Conservation (phyloP, 2,329 filamentous ascomycete genomes). For the Ceratocystis alfenasii region DNA sequence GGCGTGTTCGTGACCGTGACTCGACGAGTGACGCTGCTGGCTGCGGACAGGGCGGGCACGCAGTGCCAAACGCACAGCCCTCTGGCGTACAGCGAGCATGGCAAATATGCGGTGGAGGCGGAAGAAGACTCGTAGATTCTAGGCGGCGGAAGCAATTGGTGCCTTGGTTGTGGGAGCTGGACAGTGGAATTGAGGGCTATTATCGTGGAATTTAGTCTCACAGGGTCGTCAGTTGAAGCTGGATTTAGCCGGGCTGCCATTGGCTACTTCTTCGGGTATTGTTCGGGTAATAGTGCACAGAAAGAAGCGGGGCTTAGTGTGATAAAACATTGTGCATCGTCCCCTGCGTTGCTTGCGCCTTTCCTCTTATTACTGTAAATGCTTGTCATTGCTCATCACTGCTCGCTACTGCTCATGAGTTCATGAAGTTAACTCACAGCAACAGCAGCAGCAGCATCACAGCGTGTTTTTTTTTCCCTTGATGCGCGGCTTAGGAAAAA, state of each 20-base stretch:
- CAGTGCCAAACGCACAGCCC: slow-evolving; percentile 31
- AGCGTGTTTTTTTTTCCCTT: no score
- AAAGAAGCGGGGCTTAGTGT: no score
- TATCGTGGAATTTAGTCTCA: neutral
- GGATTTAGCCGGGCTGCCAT: slow-evolving; percentile 12
- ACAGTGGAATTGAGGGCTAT: slow-evolving; percentile 11
- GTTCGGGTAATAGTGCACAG: neutral
- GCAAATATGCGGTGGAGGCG: slow-evolving; percentile 22
- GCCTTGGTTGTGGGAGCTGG: neutral
- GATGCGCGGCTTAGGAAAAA: no score
- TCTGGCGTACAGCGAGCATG: slow-evolving; percentile 37
- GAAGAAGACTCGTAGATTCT: neutral
- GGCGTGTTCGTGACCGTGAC: slow-evolving; percentile 33
- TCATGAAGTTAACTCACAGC: no score
- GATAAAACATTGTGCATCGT: no score
- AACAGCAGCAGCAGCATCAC: no score
- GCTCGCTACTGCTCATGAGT: no score
- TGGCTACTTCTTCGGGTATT: slow-evolving; percentile 6
- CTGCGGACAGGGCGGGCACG: slow-evolving; percentile 29
- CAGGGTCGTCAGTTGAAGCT: neutral
- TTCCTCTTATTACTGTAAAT: no score
- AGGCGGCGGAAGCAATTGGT: slow-evolving; percentile 3
- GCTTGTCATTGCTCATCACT: no score
- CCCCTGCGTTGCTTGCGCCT: no score
- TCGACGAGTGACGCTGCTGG: slow-evolving; percentile 43